A percentile compares a stretch with the other conserved stretches of the same genome.
These are phyloP conservation scores for Ceriops decandra DNA, from an alignment of 345 rosid species.

Conservation along the genomic window DNA sequence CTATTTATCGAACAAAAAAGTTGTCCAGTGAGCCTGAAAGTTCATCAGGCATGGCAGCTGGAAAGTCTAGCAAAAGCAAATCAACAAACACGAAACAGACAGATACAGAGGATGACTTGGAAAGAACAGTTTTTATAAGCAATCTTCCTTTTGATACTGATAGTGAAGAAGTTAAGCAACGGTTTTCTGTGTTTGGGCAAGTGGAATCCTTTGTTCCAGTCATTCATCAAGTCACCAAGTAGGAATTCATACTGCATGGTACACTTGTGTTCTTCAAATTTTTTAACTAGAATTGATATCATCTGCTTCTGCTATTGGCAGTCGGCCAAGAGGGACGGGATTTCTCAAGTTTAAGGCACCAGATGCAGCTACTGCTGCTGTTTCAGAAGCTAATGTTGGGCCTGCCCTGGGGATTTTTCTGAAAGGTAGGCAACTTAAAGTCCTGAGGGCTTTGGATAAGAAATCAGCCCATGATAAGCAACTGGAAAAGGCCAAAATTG, in stretches of 20 bases:
- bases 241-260: constrained; percentile 18
- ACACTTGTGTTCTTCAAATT: constrained; percentile 5
- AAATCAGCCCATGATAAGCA: constrained; percentile 72
- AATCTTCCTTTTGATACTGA: constrained; percentile 80
- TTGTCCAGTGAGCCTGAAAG: constrained; percentile 27
- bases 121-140: constrained; percentile 68
- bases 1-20: constrained; percentile 24
- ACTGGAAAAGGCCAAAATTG: constrained; percentile 62
- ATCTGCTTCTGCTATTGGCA: constrained; percentile 36
- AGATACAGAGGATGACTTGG: constrained; percentile 56
- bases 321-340: constrained; percentile 88
- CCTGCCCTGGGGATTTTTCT: constrained; percentile 72
- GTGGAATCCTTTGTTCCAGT: constrained; percentile 70
- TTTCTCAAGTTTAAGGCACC: constrained; percentile 74
- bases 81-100: constrained; percentile 29
- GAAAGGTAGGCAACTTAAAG: constrained; percentile 71
- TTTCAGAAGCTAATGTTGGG: constrained; percentile 57
- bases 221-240: constrained; percentile 87
- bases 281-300: neutral
- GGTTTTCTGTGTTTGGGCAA: constrained; percentile 71
- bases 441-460: constrained; percentile 77
- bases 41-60: constrained; percentile 34
- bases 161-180: constrained; percentile 64
- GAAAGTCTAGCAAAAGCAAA: constrained; percentile 35
- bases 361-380: constrained; percentile 71